Evolutionary conservation across 257 asterid species (phyloP).

Genomic region (Cynanchum wilfordii): DNA sequence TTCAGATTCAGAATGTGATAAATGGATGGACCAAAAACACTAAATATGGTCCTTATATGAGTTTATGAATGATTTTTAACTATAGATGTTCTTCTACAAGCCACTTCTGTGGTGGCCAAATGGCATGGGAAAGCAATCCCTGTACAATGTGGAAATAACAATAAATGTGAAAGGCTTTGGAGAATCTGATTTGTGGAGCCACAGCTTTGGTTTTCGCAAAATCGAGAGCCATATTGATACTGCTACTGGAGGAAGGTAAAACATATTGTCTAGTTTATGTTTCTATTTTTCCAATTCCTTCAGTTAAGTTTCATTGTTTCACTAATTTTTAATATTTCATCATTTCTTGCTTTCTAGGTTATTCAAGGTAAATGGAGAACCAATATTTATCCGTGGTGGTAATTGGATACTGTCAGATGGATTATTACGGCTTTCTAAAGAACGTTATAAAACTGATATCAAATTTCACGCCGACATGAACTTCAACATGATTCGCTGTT

Average conservation of each 20-base stretch:
- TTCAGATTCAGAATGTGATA: no score
- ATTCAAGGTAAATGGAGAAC: slow-evolving; percentile 88
- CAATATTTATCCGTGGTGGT: slow-evolving; percentile 93
- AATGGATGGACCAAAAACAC: not conserved
- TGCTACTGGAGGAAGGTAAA: slow-evolving; percentile 91
- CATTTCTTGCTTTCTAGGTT: slow-evolving; percentile 42
- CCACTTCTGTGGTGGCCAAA: slow-evolving; percentile 99
- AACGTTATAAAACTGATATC: slow-evolving; percentile 79
- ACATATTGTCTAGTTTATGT: not conserved
- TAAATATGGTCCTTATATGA: not conserved
- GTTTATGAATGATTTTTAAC: slow-evolving; percentile 18
- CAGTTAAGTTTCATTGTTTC: slow-evolving; percentile 4
- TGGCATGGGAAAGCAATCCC: slow-evolving; percentile 93
- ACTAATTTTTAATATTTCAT: not conserved
- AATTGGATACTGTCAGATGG: slow-evolving; percentile 99
- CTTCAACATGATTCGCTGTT: slow-evolving; percentile 97
- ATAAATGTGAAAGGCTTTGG: slow-evolving; percentile 64
- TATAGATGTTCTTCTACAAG: slow-evolving; percentile 79
- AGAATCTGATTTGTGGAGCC: slow-evolving; percentile 87
- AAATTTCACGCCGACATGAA: slow-evolving; percentile 97
- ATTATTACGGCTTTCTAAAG: slow-evolving; percentile 70
- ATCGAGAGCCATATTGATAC: slow-evolving; percentile 71
- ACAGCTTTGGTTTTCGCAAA: slow-evolving; percentile 88
- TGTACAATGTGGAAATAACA: slow-evolving; percentile 73
- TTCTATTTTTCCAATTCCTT: not conserved